These are phyloP conservation scores for Ganoderma leucocontextum DNA, from an alignment of 1,284 basidiomycete genomes.

Conservation along the genomic window DNA sequence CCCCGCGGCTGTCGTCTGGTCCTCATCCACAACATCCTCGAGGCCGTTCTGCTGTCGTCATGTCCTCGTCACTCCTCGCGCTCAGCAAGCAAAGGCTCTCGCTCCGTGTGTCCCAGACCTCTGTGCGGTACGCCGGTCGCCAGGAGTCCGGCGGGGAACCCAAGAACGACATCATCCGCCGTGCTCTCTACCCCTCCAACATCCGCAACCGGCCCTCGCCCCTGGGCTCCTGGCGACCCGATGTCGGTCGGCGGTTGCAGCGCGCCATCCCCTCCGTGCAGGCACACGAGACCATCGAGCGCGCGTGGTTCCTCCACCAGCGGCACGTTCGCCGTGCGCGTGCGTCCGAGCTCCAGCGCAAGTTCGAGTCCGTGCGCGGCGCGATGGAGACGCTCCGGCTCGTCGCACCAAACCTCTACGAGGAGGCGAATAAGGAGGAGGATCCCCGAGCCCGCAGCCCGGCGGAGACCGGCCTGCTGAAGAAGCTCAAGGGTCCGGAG, in stretches of 20 bases:
- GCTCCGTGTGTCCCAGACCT: conserved; percentile 44
- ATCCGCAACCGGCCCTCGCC: conserved; percentile 75
- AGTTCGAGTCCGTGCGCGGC: conserved; percentile 78
- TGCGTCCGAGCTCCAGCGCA: conserved; percentile 70
- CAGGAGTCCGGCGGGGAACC: conserved; percentile 55
- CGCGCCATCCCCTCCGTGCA: conserved; percentile 84
- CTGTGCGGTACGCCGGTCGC: conserved; percentile 48
- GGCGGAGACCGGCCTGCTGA: conserved; percentile 65
- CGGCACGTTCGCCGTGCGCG: conserved; percentile 77
- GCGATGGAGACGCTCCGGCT: conserved; percentile 85
- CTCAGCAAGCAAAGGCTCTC: conserved; percentile 39
- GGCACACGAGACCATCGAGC: conserved; percentile 93
- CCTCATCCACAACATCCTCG: neutral
- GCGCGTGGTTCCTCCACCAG: conserved; percentile 89
- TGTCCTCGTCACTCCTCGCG: conserved; percentile 37
- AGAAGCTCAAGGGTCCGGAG: conserved; percentile 71
- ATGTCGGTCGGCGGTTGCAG: conserved; percentile 74
- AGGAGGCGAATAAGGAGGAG: conserved; percentile 78
- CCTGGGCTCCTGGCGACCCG: conserved; percentile 82
- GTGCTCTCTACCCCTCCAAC: conserved; percentile 81
- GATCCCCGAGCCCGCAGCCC: conserved; percentile 72
- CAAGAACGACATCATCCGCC: conserved; percentile 77
- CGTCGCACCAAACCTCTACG: conserved; percentile 72
- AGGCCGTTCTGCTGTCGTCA: conserved; percentile 23
- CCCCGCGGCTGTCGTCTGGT: neutral